phyloP scores from a whole-genome alignment of 768 basidiomycete genomes.

The Boletus subcaerulescens region DNA sequence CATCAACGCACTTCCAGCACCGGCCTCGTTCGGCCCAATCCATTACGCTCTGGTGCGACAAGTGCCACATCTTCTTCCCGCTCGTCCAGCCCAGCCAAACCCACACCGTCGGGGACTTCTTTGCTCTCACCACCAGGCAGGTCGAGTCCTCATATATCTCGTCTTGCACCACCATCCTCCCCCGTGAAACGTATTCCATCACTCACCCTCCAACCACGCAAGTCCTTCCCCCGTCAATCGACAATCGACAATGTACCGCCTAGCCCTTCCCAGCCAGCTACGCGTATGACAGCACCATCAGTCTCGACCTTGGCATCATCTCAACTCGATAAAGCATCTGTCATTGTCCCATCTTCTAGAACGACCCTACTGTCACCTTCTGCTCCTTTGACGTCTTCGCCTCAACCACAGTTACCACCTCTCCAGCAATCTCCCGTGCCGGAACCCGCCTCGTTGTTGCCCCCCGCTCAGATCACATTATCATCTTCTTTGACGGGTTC shows the following conservation, averaged over 20 bases:
- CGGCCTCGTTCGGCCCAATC: constrained; percentile 40
- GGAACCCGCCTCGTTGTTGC: constrained; percentile 2
- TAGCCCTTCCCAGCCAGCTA: constrained; percentile 24
- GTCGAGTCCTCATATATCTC: constrained; percentile 26
- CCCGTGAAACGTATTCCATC: constrained; percentile 57
- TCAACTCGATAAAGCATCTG: constrained; percentile 21
- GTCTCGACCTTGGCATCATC: constrained; percentile 3
- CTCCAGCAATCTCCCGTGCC: constrained; percentile 20
- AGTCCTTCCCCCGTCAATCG: constrained; percentile 46
- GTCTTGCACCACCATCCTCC: constrained; percentile 40
- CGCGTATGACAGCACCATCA: constrained; percentile 27
- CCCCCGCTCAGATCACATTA: constrained; percentile 16
- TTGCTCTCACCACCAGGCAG: constrained; percentile 30
- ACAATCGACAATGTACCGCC: constrained; percentile 35
- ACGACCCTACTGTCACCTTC: constrained; percentile 40
- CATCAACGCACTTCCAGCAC: constrained; percentile 64
- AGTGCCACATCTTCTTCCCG: constrained; percentile 52
- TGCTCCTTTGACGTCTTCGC: constrained; percentile 32
- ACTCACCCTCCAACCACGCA: constrained; percentile 47
- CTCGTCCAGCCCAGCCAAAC: constrained; percentile 62
- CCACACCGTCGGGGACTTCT: constrained; percentile 22
- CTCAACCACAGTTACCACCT: constrained; percentile 23
- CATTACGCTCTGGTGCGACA: constrained; percentile 34
- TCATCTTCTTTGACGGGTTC: constrained; percentile 16
- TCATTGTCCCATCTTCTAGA: constrained; percentile 25